Conservation (phyloP, 2,329 filamentous ascomycete species). For the Phaeosphaeriaceae sp. region DNA sequence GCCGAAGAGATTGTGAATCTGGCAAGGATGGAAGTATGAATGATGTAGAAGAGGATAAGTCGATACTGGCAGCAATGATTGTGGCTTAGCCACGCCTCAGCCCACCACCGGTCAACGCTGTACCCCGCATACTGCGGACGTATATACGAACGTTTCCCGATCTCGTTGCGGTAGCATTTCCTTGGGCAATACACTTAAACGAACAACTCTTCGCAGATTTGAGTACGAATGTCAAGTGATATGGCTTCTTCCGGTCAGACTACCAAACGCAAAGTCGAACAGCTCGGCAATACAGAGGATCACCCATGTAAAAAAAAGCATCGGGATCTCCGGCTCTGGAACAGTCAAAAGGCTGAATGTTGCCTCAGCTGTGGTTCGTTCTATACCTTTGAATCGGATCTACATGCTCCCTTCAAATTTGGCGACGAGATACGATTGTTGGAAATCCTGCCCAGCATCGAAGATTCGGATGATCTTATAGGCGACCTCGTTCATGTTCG, state of each 20-base stretch:
- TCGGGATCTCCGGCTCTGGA: neutral
- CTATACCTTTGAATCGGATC: neutral
- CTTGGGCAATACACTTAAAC: too few species aligned
- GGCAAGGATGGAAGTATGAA: too few species aligned
- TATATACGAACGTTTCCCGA: too few species aligned
- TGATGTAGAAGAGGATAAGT: too few species aligned
- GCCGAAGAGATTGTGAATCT: constrained; percentile 6
- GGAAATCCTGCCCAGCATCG: neutral
- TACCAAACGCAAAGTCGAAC: neutral
- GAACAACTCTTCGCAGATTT: too few species aligned
- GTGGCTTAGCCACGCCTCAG: neutral
- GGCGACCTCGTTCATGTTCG: neutral
- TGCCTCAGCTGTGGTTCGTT: neutral
- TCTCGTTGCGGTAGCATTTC: too few species aligned
- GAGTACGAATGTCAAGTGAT: too few species aligned
- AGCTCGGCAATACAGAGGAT: neutral
- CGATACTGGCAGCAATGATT: neutral
- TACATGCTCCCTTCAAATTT: neutral
- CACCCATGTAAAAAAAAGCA: neutral
- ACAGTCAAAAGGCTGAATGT: neutral
- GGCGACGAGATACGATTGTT: neutral
- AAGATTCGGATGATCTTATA: neutral
- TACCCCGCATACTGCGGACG: neutral
- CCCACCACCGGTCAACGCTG: neutral
- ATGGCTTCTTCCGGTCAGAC: too few species aligned